Conservation (phyloP, 257 asterid species). For the Avicennia marina region DNA sequence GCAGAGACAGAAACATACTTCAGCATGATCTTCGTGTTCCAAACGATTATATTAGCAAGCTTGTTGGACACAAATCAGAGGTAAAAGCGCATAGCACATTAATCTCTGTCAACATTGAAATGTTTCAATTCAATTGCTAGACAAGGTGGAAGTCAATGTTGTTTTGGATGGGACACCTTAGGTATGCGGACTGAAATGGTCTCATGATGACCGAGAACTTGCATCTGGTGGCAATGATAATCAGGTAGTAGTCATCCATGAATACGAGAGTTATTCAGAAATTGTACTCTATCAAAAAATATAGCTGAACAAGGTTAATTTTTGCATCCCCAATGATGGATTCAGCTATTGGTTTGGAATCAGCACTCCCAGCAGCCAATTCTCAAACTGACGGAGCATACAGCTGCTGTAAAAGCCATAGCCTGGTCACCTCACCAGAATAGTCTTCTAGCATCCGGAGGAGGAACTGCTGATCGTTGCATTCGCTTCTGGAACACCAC, state of each 20-base stretch:
- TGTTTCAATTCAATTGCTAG: too few relatives aligned
- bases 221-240: conserved; percentile 99
- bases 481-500: conserved; percentile 96
- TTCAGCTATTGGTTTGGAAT: too few relatives aligned
- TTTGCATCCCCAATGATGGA: too few relatives aligned
- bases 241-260: too few relatives aligned
- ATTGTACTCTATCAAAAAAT: too few relatives aligned
- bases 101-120: too few relatives aligned
- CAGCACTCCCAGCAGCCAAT: conserved; percentile 84
- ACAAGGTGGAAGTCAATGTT: too few relatives aligned
- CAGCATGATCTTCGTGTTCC: conserved; percentile 95
- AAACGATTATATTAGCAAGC: conserved; percentile 71
- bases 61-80: conserved; percentile 92
- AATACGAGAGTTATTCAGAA: too few relatives aligned
- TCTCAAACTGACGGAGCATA: conserved; percentile 79
- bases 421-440: conserved; percentile 98
- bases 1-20: conserved; percentile 88
- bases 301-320: too few relatives aligned
- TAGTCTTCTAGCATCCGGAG: conserved; percentile 97
- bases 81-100: conserved; percentile 39
- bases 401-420: conserved; percentile 98
- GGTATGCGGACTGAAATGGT: conserved; percentile 98
- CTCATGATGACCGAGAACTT: conserved; percentile 94
- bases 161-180: conserved; percentile 23
- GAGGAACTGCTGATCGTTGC: conserved; percentile 97